Base-by-base conservation (phyloP, 495 filamentous ascomycete species). In the Aspergillus egyptiacus region DNA sequence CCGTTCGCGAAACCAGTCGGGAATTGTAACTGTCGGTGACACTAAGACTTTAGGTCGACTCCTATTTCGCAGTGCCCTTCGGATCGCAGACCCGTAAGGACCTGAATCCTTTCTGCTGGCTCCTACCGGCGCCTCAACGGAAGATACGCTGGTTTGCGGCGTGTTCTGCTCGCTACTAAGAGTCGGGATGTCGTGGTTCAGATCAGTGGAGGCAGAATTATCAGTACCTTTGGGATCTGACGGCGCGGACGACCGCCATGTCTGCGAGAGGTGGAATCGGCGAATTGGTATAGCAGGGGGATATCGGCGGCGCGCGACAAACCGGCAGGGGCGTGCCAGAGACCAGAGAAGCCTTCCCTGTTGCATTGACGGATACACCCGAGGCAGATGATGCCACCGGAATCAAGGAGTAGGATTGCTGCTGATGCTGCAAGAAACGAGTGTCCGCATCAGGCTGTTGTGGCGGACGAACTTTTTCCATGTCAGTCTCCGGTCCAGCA, bases 321-420 rank as follows among this genome's bases (percentile, higher is more conserved):
- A 63, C 47, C 69, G 69, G 59, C 71, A 71, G 41, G 71, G 69
- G 55, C 65, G 69, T 48, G 60, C 64, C 42, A 66, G 39, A 40
- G 60, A 58, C 54, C 53, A 55, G 30, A 61, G 45, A 50, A 64
- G 60, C 60, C 66, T 55, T 50, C 46, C 58, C 55, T 60, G 59
- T 36, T 59, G 67, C 65, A 72, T 71, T 70, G 69, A 64, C 57
- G 51, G 46, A 63, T 64, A 69, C 69, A 72, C 71, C 62, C 67
- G 60, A 57, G 62, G 60, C 61, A 56, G 42, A 20, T 23, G 14
- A 37, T 44, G 62, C 63, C 67, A 54, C 63, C 59, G 50, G 60
- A 62, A 51, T 46, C 42, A 56, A 19, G 11, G 46, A 36, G 50
- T 48, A 24, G 20, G 38, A 20, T 37, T 40, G 40, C 53, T 55